Evolutionary conservation across 2,329 filamentous ascomycete species (phyloP).

Genomic region (Neocatenulostroma microsporum): DNA sequence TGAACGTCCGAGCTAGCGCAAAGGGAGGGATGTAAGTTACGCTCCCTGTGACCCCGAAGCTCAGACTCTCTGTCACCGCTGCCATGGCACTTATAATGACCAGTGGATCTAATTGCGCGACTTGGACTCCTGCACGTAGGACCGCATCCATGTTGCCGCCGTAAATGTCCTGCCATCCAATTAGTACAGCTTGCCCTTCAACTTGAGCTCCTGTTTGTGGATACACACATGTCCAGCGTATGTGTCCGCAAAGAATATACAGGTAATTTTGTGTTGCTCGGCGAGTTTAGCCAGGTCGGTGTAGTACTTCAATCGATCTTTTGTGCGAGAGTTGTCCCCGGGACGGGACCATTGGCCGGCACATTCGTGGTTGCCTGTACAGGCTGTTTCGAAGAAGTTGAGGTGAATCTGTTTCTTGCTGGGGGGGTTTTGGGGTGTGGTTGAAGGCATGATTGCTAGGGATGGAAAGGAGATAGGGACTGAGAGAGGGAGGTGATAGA

Average conservation of each 20-base stretch:
- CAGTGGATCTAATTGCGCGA: conserved; percentile 56
- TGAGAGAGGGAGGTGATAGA: no score
- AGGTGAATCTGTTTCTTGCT: conserved; percentile 3
- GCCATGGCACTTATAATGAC: conserved; percentile 61
- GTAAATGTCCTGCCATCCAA: no score
- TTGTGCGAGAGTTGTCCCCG: conserved; percentile 47
- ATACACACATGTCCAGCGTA: conserved; percentile 58
- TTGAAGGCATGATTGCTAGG: no score
- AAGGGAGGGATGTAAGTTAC: conserved; percentile 58
- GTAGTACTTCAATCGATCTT: conserved; percentile 56
- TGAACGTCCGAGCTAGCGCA: conserved; percentile 54
- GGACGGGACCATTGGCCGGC: conserved; percentile 63
- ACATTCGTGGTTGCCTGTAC: conserved; percentile 47
- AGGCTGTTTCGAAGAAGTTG: not conserved
- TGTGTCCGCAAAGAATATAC: conserved; percentile 58
- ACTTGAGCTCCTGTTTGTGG: no score
- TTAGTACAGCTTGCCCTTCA: no score
- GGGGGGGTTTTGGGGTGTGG: no score
- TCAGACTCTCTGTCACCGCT: conserved; percentile 56
- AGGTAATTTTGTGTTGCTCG: conserved; percentile 56
- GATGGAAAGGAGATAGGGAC: no score
- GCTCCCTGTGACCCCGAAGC: conserved; percentile 56
- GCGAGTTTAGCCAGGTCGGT: conserved; percentile 55
- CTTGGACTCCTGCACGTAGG: conserved; percentile 42
- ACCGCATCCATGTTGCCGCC: conserved; percentile 34